Conservation (phyloP, 495 filamentous ascomycete species). For the Zalerion maritima region DNA sequence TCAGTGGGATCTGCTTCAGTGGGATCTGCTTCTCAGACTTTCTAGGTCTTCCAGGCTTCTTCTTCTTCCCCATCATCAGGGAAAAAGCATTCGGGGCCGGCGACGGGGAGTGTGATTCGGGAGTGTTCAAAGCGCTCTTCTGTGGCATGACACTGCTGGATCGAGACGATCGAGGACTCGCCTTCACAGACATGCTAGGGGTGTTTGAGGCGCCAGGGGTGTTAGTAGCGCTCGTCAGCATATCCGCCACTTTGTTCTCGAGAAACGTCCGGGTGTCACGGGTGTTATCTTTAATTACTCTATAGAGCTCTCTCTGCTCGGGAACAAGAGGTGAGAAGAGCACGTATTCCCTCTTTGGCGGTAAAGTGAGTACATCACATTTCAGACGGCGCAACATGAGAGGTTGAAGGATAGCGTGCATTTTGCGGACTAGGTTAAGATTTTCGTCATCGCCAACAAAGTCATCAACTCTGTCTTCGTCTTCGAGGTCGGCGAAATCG, state of each 20-base stretch:
- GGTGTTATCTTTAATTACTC: slow-evolving; percentile 64
- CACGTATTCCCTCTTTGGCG: slow-evolving; percentile 92
- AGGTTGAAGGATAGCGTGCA: slow-evolving; percentile 86
- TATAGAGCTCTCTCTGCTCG: slow-evolving; percentile 82
- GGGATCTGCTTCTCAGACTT: too few relatives aligned
- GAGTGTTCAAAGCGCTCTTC: slow-evolving; percentile 5
- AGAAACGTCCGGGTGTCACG: slow-evolving; percentile 58
- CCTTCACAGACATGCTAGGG: slow-evolving; percentile 15
- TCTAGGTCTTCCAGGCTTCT: slow-evolving; percentile 6
- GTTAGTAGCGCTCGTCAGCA: slow-evolving; percentile 33
- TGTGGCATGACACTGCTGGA: slow-evolving; percentile 14
- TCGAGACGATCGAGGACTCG: slow-evolving; percentile 24
- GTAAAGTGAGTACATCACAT: slow-evolving; percentile 83
- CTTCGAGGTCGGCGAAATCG: slow-evolving; percentile 79
- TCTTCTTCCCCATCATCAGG: slow-evolving; percentile 31
- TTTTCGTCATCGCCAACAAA: slow-evolving; percentile 66
- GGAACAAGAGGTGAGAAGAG: slow-evolving; percentile 79
- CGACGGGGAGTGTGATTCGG: slow-evolving; percentile 4
- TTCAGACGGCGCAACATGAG: slow-evolving; percentile 82
- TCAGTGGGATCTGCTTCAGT: too few relatives aligned
- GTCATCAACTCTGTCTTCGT: slow-evolving; percentile 51
- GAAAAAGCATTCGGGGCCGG: slow-evolving; percentile 27
- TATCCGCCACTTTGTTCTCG: slow-evolving; percentile 70
- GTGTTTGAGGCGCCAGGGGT: slow-evolving; percentile 10
- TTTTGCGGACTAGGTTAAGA: slow-evolving; percentile 68